Evolutionary conservation across 176 grass and related monocot species (phyloP), one percentile per base, ranked within the genome.

Genomic region (Avena atlantica): DNA sequence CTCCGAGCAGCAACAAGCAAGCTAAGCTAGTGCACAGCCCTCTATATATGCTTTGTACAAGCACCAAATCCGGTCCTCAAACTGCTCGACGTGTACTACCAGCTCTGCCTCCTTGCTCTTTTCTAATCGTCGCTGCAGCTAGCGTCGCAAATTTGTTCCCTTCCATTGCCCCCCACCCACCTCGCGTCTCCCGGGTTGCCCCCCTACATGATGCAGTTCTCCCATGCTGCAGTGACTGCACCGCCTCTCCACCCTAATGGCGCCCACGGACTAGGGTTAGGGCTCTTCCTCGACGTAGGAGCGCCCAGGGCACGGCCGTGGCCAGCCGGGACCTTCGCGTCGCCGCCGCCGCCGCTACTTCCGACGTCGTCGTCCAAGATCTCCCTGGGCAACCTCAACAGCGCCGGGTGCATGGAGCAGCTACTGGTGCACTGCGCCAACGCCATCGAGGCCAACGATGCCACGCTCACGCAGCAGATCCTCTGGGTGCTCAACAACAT

Each of bases 401-500:
- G 77, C 24, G 79, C 92, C 9, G 71, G 89, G 77, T 93, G 97
- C 92, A 99, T 99, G 94, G 97, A 99, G 92, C 94, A 99, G 81
- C 92, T 99, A 20, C 94, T 99, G 53, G 94, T 92, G 76, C 94
- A 99, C 92, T 99, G 97, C 86, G 97, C 97, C 85, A 97, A 89
- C 84, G 94, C 97, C 74, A 92, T 99, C 81, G 97, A 99, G 87
- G 83, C 87, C 56, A 99, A 99, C 83, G 97, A 99, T 72, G 97
- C 94, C 31, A 99, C 97, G 65, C 92, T 99, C 8, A 92, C 97
- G 56, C 97, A 99, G 78, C 97, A 99, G 88, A 90, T 99, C 73
- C 86, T 99, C 20, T 99, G 97, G 97, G 97, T 99, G 19, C 94
- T 99, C 56, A 94, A 99, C 91, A 99, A 99, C 92, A 99, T 99